Evolutionary conservation across 2,329 filamentous ascomycete species (phyloP).

Genomic region (Diaporthe sp.): DNA sequence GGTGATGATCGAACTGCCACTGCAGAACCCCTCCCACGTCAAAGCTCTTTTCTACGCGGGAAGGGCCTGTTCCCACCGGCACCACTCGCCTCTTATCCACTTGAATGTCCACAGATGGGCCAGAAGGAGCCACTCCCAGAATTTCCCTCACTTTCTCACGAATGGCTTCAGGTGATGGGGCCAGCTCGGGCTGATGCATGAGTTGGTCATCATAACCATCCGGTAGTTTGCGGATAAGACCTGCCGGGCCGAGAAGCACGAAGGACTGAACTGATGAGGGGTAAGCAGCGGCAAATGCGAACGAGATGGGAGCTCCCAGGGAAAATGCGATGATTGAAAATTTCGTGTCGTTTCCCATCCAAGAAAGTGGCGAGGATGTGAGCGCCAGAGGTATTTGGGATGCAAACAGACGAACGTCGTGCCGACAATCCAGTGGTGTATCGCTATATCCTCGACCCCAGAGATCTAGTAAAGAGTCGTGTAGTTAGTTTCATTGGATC

Average conservation of each 20-base stretch:
- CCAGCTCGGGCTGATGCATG: not conserved
- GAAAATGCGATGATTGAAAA: not conserved
- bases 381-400: not conserved
- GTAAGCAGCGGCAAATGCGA: not conserved
- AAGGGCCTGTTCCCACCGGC: not conserved
- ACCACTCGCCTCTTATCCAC: not conserved
- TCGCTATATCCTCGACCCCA: slow-evolving; percentile 11
- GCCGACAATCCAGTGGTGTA: not conserved
- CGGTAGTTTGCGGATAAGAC: not conserved
- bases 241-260: not conserved
- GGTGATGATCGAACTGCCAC: slow-evolving; percentile 9
- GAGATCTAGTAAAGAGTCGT: not conserved
- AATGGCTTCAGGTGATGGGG: not conserved
- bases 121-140: not conserved
- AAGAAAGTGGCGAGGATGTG: not conserved
- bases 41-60: not conserved
- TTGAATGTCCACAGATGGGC: not conserved
- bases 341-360: not conserved
- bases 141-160: not conserved
- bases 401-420: slow-evolving; percentile 4
- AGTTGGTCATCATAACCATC: not conserved
- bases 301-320: not conserved
- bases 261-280: not conserved
- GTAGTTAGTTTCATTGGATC: not conserved
- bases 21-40: not conserved